Percentiles rank a stretch among this genome's conserved stretches.
phyloP scores from a whole-genome alignment of 352 stramenopile species.

The Pythium periplocum region DNA sequence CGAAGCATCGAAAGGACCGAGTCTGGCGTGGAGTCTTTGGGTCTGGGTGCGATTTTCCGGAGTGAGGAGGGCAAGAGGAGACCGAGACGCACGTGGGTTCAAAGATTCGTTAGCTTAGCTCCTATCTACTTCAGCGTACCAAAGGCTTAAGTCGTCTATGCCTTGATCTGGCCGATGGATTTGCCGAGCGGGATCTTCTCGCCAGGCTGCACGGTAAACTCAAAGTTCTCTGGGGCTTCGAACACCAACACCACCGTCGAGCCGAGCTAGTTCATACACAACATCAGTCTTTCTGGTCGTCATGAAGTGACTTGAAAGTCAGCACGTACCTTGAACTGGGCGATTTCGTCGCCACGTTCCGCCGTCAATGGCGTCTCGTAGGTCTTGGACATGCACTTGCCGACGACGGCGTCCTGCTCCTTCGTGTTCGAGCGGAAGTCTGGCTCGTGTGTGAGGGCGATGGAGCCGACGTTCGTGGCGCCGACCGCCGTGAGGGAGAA shows the following conservation, averaged over 20 bases:
- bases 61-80: too few species aligned
- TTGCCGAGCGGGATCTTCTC: conserved; percentile 50
- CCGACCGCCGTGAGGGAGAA: conserved; percentile 82
- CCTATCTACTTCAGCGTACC: too few species aligned
- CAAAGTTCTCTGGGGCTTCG: conserved; percentile 67
- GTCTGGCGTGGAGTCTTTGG: too few species aligned
- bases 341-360: conserved; percentile 60
- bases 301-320: conserved; percentile 3
- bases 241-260: conserved; percentile 87
- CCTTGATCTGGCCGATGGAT: conserved; percentile 13
- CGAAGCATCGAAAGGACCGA: too few species aligned
- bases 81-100: too few species aligned
- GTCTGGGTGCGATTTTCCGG: too few species aligned
- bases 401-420: conserved; percentile 45
- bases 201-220: conserved; percentile 66
- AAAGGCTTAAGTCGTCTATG: conserved; percentile 4
- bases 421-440: conserved; percentile 60
- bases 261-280: conserved; percentile 37
- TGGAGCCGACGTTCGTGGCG: conserved; percentile 86
- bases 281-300: too few species aligned
- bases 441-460: conserved; percentile 62
- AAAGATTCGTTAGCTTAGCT: too few species aligned
- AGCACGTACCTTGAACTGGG: conserved; percentile 62
- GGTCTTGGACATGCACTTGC: conserved; percentile 43
- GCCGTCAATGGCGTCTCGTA: conserved; percentile 39